A percentile compares a stretch with the other conserved stretches of the same genome.
phyloP scores from a whole-genome alignment of 129 eudicot genomes.

The Pittosporum tobira region DNA sequence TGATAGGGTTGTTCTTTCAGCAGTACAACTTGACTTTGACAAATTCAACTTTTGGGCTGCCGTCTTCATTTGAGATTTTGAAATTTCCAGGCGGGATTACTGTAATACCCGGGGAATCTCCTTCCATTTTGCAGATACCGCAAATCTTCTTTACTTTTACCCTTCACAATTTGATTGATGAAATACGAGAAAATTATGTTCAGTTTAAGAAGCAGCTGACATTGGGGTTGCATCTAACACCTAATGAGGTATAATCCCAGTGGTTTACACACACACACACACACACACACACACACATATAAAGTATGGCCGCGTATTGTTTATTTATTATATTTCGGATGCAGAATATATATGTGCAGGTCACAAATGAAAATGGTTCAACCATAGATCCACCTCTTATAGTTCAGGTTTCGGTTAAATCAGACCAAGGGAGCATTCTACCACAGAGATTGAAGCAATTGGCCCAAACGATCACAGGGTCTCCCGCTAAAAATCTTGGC shows the following conservation, averaged over 20 bases:
- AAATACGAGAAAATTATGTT: slow-evolving; percentile 41
- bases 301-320: background rate
- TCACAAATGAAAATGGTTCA: slow-evolving; percentile 60
- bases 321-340: slow-evolving; percentile 5
- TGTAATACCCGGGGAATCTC: slow-evolving; percentile 41
- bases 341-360: slow-evolving; percentile 59
- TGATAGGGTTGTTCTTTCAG: slow-evolving; percentile 51
- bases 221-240: slow-evolving; percentile 53
- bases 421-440: slow-evolving; percentile 33
- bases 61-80: slow-evolving; percentile 53
- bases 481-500: slow-evolving; percentile 63
- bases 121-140: slow-evolving; percentile 27
- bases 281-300: no score
- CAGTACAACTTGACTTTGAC: slow-evolving; percentile 55
- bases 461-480: slow-evolving; percentile 54
- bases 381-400: slow-evolving; percentile 58
- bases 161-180: slow-evolving; percentile 49
- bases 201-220: slow-evolving; percentile 52
- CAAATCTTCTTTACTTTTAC: slow-evolving; percentile 60
- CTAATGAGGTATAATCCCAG: slow-evolving; percentile 60
- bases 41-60: slow-evolving; percentile 50
- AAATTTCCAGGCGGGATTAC: slow-evolving; percentile 66
- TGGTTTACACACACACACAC: no score
- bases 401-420: slow-evolving; percentile 62
- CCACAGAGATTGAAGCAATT: slow-evolving; percentile 65